These are phyloP conservation scores for Pseudevernia furfuracea DNA, from an alignment of 495 filamentous ascomycete genomes.

Conservation along the genomic window DNA sequence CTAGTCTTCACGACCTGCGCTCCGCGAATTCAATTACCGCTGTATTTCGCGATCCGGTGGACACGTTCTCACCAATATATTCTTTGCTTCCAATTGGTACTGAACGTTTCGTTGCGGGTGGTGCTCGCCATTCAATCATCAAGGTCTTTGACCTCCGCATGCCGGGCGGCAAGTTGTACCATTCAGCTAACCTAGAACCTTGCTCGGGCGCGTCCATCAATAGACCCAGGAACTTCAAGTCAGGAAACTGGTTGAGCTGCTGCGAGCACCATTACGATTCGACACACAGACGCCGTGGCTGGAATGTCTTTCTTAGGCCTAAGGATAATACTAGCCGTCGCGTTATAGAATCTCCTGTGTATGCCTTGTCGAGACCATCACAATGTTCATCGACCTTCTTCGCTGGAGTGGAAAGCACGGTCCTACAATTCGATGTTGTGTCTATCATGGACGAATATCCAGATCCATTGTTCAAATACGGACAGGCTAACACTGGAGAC, in stretches of 20 bases:
- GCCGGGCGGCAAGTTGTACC: conserved; percentile 37
- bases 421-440: conserved; percentile 48
- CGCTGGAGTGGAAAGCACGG: conserved; percentile 45
- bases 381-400: conserved; percentile 49
- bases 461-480: conserved; percentile 19
- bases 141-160: conserved; percentile 62
- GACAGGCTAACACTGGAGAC: not conserved
- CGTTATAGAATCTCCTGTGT: conserved; percentile 42
- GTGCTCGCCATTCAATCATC: conserved; percentile 47
- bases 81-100: conserved; percentile 49
- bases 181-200: conserved; percentile 11
- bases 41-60: conserved; percentile 49
- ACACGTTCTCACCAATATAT: conserved; percentile 49
- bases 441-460: conserved; percentile 29
- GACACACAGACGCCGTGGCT: conserved; percentile 7
- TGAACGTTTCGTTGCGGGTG: conserved; percentile 51
- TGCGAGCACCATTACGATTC: conserved; percentile 2
- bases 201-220: not conserved
- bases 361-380: conserved; percentile 52
- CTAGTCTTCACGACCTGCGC: conserved; percentile 61
- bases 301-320: conserved; percentile 22
- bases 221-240: not conserved
- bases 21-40: conserved; percentile 40
- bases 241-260: not conserved
- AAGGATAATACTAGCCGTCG: conserved; percentile 28